phyloP scores from a whole-genome alignment of 257 asterid genomes.

The Jasminum sambac region DNA sequence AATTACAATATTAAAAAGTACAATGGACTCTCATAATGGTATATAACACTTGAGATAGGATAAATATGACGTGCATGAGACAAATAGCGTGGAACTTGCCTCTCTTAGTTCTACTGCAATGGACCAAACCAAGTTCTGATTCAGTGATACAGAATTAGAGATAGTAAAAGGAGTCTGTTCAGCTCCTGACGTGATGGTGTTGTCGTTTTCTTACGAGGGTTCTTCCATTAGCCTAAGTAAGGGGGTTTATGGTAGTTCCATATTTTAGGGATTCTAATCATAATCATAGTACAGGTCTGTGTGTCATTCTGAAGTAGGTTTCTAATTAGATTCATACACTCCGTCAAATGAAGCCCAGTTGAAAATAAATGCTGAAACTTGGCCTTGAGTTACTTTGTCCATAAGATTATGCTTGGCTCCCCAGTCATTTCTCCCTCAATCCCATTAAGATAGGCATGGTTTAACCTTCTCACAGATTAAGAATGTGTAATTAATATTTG shows the following conservation, averaged over 20 bases:
- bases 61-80: neutral
- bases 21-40: neutral
- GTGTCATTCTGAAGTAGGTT: neutral
- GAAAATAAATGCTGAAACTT: neutral
- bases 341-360: neutral
- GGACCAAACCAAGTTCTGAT: neutral
- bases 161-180: neutral
- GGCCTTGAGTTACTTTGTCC: neutral
- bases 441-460: too few species aligned
- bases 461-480: too few species aligned
- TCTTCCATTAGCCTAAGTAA: neutral
- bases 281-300: neutral
- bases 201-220: neutral
- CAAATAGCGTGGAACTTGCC: neutral
- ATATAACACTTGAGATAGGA: neutral
- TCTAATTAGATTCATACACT: neutral
- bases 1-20: neutral
- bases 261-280: neutral
- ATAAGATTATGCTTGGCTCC: neutral
- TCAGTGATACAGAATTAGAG: neutral
- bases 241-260: neutral
- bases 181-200: neutral
- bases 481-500: too few species aligned
- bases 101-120: neutral
- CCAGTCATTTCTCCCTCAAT: neutral